Percentiles rank a stretch among this genome's conserved stretches.
phyloP scores from a whole-genome alignment of 768 basidiomycete species.

The Crepidotus variabilis region DNA sequence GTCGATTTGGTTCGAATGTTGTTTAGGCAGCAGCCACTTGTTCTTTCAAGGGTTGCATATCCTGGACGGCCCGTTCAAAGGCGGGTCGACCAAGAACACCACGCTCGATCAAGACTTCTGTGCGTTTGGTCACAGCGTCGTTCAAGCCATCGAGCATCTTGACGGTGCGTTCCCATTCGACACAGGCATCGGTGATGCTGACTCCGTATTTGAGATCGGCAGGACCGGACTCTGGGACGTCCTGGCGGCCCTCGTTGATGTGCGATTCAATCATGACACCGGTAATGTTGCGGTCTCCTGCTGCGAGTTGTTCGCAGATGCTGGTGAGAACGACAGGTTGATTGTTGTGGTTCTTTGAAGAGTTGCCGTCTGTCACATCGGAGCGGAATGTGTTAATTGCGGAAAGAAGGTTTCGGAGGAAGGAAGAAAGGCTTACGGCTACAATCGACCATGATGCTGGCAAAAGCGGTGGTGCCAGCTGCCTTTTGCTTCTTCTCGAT shows the following conservation, averaged over 20 bases:
- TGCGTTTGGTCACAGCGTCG: conserved; percentile 46
- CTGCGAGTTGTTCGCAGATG: conserved; percentile 70
- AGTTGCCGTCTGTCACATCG: conserved; percentile 76
- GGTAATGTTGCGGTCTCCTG: conserved; percentile 70
- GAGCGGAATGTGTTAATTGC: neutral
- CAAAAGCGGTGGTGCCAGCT: conserved; percentile 28
- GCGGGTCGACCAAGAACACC: conserved; percentile 23
- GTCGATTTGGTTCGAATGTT: no score
- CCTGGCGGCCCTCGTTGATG: conserved; percentile 87
- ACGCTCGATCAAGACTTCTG: conserved; percentile 35
- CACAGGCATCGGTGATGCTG: conserved; percentile 90
- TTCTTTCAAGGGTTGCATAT: no score
- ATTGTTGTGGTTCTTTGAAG: conserved; percentile 90
- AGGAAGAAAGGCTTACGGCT: conserved; percentile 71
- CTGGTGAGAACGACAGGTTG: conserved; percentile 77
- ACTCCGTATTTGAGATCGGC: conserved; percentile 71
- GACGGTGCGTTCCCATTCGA: conserved; percentile 80
- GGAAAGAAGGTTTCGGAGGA: conserved; percentile 1
- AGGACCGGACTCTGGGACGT: conserved; percentile 75
- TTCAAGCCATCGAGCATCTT: conserved; percentile 72
- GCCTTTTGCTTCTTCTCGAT: conserved; percentile 57
- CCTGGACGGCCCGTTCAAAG: no score
- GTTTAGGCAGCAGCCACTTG: no score
- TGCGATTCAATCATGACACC: conserved; percentile 98
- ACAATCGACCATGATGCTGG: conserved; percentile 87